Conservation (phyloP, 305 asterid genomes). For the Fraxinus paxiana region DNA sequence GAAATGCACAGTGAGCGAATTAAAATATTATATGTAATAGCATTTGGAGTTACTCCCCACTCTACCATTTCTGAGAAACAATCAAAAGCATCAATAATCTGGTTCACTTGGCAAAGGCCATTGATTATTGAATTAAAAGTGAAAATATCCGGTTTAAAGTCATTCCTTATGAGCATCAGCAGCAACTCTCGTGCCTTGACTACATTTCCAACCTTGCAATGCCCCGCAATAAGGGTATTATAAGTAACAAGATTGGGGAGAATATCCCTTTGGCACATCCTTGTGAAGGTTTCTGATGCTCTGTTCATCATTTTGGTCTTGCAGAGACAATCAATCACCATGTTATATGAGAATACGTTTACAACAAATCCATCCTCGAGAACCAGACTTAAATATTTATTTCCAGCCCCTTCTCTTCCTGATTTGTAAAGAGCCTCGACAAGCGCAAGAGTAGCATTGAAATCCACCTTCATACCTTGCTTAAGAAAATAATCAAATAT, state of each 20-base stretch:
- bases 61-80: constrained; percentile 71
- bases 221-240: constrained; percentile 74
- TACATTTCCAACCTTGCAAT: constrained; percentile 54
- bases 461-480: constrained; percentile 48
- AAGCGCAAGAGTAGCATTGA: constrained; percentile 50
- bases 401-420: constrained; percentile 53
- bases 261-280: constrained; percentile 55
- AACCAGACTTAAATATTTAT: constrained; percentile 50
- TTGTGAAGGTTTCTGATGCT: constrained; percentile 50
- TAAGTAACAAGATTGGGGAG: constrained; percentile 64
- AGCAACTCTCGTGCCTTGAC: constrained; percentile 51
- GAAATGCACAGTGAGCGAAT: constrained; percentile 62
- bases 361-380: constrained; percentile 42
- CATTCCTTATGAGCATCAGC: constrained; percentile 51
- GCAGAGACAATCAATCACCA: constrained; percentile 81
- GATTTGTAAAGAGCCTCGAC: constrained; percentile 54
- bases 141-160: constrained; percentile 64
- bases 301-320: constrained; percentile 58
- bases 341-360: constrained; percentile 57
- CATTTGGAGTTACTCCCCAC: constrained; percentile 80
- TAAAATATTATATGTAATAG: constrained; percentile 60
- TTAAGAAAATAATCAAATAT: constrained; percentile 49
- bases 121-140: constrained; percentile 78
- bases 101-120: constrained; percentile 62
- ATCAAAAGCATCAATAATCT: constrained; percentile 66